Evolutionary conservation across 805 yeast genomes (phyloP).

Genomic region (Yarrowia sp.): DNA sequence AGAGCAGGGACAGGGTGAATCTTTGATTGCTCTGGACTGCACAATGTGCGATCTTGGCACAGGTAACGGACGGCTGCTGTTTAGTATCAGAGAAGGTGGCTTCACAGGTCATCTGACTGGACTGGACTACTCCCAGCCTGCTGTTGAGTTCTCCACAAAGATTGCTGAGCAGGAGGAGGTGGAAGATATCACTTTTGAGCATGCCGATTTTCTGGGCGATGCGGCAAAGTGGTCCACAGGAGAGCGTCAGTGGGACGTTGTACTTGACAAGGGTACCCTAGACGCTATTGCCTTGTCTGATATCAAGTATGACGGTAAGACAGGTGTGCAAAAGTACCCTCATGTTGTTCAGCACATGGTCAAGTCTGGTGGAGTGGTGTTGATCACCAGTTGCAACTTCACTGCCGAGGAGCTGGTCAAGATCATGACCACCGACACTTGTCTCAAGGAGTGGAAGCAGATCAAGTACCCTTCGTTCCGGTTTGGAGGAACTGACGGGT

Average conservation of each 20-base stretch:
- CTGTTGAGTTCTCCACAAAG: constrained; percentile 69
- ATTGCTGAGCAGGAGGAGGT: constrained; percentile 46
- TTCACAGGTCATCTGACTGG: constrained; percentile 63
- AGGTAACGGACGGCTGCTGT: constrained; percentile 89
- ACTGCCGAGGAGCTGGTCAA: constrained; percentile 71
- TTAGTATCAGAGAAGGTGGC: constrained; percentile 64
- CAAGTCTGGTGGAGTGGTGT: constrained; percentile 52
- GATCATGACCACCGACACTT: constrained; percentile 48
- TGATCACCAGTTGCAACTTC: constrained; percentile 91
- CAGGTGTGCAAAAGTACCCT: constrained; percentile 48
- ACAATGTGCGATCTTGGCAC: constrained; percentile 83
- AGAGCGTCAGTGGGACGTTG: constrained; percentile 58
- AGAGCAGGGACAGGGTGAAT: constrained; percentile 33
- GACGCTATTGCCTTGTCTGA: constrained; percentile 94
- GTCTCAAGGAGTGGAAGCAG: constrained; percentile 58
- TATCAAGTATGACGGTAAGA: constrained; percentile 45
- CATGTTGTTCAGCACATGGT: constrained; percentile 56
- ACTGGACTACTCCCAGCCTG: constrained; percentile 78
- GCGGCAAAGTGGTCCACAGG: constrained; percentile 40
- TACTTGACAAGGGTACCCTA: constrained; percentile 91
- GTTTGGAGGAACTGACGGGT: constrained; percentile 87
- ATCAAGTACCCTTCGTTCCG: constrained; percentile 77
- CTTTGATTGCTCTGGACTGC: constrained; percentile 29
- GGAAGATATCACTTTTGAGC: constrained; percentile 50
- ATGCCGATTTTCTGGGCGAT: constrained; percentile 63